Base-by-base conservation (phyloP, 164 flowering plant species). In the Nymphaea thermarum region DNA sequence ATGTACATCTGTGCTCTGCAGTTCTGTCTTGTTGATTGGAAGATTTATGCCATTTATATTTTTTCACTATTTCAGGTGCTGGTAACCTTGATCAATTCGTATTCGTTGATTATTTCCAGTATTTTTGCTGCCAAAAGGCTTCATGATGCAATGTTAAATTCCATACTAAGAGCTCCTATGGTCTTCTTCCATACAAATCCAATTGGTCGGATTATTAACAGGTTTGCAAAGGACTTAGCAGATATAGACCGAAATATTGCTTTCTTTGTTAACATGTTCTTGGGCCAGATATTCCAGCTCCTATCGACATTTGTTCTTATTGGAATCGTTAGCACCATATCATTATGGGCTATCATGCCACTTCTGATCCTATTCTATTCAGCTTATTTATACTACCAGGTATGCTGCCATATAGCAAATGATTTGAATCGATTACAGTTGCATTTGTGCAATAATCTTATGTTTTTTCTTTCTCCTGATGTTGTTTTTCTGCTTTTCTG, bases 331-430 rank as follows among this genome's bases (percentile, higher is more conserved):
- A 92, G 99, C 89, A 86, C 95, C 60, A 75, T 87, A 82, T 95
- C 99, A 3, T 77, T 95, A 70, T 95, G 99, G 99, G 97, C 95
- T 70, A 95, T 95, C 60, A 72, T 95, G 91, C 99, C 99, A 43
- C 96, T 95, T 64, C 78, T 92, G 78, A 87, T 90, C 68, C 68
- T 90, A 82, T 95, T 95, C 77, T 92, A 95, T 75, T 82, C 81
- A 17, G 87, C 97, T 69, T 95, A 95, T 77, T 86, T 95, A 4
- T 95, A 92, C 73, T 92, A 86, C 71, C 99, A 95, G 98, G 99
- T 94, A 80, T 25, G 44, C 4, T 62, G 57, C 43, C 66, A 12
- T 11, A 42, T 11, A 60, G 42, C 43, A 64, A 2, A 18, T 18
- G 5, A 60, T 60, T 45, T 45, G 53, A 5, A 25, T 1, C 53